Conservation (phyloP, 2,329 filamentous ascomycete genomes). For the Botryotinia globosa region DNA sequence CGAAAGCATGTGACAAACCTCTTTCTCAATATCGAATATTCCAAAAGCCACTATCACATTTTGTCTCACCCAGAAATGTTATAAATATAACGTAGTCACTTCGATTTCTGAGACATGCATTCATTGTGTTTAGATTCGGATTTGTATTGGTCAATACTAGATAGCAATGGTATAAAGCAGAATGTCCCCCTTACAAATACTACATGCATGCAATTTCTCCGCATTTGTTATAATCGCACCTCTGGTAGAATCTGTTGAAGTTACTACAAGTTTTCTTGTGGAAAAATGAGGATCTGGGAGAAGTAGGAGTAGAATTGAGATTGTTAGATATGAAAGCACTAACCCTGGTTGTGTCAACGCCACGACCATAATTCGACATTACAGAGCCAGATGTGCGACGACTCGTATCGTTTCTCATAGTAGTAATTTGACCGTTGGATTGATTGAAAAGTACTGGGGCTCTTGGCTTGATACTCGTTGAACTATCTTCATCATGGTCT, state of each 20-base stretch:
- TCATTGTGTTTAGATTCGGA: not conserved
- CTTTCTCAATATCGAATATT: not conserved
- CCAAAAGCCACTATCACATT: not conserved
- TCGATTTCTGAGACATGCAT: not conserved
- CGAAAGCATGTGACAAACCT: slow-evolving; percentile 12
- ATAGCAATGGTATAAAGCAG: slow-evolving; percentile 1
- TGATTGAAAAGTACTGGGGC: not conserved
- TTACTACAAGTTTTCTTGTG: not conserved
- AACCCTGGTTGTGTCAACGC: not conserved
- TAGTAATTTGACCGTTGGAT: not conserved
- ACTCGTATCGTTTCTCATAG: not conserved
- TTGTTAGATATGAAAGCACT: not conserved
- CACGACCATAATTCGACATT: not conserved
- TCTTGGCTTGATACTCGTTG: not conserved
- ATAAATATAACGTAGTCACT: not conserved
- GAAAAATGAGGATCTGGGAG: too few species aligned
- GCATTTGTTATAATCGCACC: not conserved
- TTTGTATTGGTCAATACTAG: not conserved
- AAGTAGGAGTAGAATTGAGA: not conserved
- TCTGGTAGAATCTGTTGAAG: slow-evolving; percentile 4
- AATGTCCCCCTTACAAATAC: not conserved
- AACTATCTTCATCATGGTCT: not conserved
- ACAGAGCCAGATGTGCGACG: not conserved
- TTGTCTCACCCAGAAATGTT: not conserved
- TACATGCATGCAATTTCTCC: slow-evolving; percentile 3